These are phyloP conservation scores for Rhizopogon sp. DNA, from an alignment of 768 basidiomycete species.

Conservation along the genomic window DNA sequence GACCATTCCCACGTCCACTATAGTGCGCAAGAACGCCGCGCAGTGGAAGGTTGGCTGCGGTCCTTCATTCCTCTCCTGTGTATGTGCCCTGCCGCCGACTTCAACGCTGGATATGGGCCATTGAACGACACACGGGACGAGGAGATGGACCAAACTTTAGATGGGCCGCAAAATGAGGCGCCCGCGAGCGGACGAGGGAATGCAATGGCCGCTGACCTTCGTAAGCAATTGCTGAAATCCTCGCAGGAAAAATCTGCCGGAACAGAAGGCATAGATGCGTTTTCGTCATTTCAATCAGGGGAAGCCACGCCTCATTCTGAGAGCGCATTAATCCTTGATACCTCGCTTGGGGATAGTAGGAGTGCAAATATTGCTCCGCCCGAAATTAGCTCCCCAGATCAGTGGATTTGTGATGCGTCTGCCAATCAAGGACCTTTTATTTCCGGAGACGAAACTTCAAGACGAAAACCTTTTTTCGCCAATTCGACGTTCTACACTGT, in stretches of 20 bases:
- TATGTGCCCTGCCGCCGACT: conserved; percentile 62
- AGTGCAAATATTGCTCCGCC: neutral
- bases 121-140: conserved; percentile 41
- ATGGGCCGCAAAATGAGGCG: conserved; percentile 20
- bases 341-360: neutral
- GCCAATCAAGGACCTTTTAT: conserved; percentile 17
- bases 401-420: conserved; percentile 57
- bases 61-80: conserved; percentile 81
- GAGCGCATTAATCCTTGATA: conserved; percentile 2
- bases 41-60: conserved; percentile 81
- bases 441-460: conserved; percentile 25
- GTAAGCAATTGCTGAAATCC: conserved; percentile 77
- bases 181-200: conserved; percentile 40
- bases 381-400: conserved; percentile 32
- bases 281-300: conserved; percentile 16
- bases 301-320: conserved; percentile 5
- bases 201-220: conserved; percentile 59
- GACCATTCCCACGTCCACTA: conserved; percentile 80
- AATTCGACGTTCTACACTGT: conserved; percentile 93
- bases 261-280: conserved; percentile 27
- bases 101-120: conserved; percentile 59
- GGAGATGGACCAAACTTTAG: conserved; percentile 20
- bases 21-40: conserved; percentile 70
- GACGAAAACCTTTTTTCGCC: conserved; percentile 69
- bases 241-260: conserved; percentile 52